Evolutionary conservation across 371 early-diverging fungal genomes (phyloP), one percentile per base, ranked within the genome.

Genomic region (Syncephalastrum contaminatum): DNA sequence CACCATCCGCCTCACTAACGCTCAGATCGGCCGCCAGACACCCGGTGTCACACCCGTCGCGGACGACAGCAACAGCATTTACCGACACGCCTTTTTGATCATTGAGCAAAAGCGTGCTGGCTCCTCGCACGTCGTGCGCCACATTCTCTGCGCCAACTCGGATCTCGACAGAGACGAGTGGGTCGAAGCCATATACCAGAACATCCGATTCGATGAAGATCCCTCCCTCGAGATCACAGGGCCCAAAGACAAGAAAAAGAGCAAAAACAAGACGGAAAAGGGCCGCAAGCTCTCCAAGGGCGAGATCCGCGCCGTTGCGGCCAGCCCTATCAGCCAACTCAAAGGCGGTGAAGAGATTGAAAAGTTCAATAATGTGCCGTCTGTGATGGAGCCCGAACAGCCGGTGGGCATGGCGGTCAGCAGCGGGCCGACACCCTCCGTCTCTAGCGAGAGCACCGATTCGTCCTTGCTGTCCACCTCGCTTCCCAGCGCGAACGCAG

Each of bases 111-210:
- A 80, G 59, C 82, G 81, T 42, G 66, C 80, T 18, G 77, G 78
- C 21, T 86, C 86, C 30, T 84, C 83, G 40, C 81, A 83, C 36
- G 71, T 82, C 5, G 73, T 70, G 16, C 74, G 88, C 4, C 93
- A 93, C 65, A 87, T 94, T 24, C 83, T 96, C 19, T 93, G 92
- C 67, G 94, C 95, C 6, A 92, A 91, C 30, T 90, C 87, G 13
- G 95, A 94, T 53, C 74, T 78, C 48, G 97, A 96, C 58, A 83
- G 95, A 42, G 95, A 94, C 61, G 87, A 85, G 30, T 96, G 95
- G 95, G 89, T 95, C 0, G 82, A 83, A 48, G 86, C 88, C 0
- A 58, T 90, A 10, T 54, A 81, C 41, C 64, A 70, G 20, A 75
- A 85, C 39, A 77, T 85, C 36, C 70, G 66, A 22, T 58, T 66